phyloP scores from a whole-genome alignment of 2,329 filamentous ascomycete genomes.

The Dactylonectria macrodidyma region DNA sequence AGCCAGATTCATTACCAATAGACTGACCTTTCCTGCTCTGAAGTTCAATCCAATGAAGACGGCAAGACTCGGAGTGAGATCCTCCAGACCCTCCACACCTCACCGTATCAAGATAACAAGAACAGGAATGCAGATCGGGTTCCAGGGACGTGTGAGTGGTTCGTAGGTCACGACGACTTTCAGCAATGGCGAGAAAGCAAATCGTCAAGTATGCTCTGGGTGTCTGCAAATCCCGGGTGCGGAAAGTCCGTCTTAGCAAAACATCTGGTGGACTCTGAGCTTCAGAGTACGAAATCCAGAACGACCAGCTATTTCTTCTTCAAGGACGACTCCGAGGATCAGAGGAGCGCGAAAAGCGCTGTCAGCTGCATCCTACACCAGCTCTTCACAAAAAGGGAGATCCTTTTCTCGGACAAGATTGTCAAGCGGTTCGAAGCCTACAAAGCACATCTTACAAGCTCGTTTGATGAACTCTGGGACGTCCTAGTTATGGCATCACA shows the following conservation, averaged over 20 bases:
- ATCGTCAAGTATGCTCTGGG: conserved; percentile 37
- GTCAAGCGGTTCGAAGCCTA: too few relatives aligned
- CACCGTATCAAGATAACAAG: conserved; percentile 36
- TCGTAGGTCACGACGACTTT: conserved; percentile 23
- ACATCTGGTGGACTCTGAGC: conserved; percentile 51
- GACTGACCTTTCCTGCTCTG: neutral
- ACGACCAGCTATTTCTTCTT: conserved; percentile 61
- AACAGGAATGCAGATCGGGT: conserved; percentile 31
- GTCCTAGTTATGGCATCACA: conserved; percentile 41
- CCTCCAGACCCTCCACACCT: neutral
- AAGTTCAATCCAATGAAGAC: conserved; percentile 1
- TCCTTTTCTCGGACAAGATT: conserved; percentile 44
- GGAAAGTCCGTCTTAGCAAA: conserved; percentile 61
- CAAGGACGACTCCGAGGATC: conserved; percentile 58
- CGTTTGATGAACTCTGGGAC: conserved; percentile 51
- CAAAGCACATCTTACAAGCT: conserved; percentile 33
- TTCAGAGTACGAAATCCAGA: conserved; percentile 33
- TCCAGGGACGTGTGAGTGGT: conserved; percentile 38
- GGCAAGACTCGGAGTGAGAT: conserved; percentile 1
- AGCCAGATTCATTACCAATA: too few relatives aligned
- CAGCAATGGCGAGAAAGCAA: conserved; percentile 31
- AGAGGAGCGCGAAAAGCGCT: conserved; percentile 49
- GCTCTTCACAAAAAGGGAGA: conserved; percentile 48
- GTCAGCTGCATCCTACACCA: conserved; percentile 56
- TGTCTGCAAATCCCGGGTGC: conserved; percentile 61